Evolutionary conservation across 2,329 filamentous ascomycete genomes (phyloP).

Genomic region (Xylariales sp.): DNA sequence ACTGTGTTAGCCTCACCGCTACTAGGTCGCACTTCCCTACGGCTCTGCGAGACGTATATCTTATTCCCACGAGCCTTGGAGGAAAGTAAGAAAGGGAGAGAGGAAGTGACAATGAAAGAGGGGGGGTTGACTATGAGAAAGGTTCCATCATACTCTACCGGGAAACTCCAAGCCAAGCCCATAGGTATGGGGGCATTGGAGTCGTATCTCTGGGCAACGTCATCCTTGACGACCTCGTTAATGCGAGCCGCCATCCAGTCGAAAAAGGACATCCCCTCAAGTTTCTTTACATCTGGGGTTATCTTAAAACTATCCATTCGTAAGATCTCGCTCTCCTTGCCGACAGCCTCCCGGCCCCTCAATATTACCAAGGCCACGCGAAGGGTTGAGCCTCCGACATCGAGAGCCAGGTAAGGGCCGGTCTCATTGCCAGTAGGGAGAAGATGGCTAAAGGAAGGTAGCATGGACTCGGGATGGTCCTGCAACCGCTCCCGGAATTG

Average conservation of each 20-base stretch:
- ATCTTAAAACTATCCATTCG: constrained; percentile 54
- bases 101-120: too few species aligned
- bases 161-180: constrained; percentile 66
- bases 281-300: constrained; percentile 46
- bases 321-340: constrained; percentile 45
- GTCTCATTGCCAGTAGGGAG: constrained; percentile 56
- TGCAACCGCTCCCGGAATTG: constrained; percentile 52
- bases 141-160: constrained; percentile 60
- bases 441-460: constrained; percentile 62
- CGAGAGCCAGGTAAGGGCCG: constrained; percentile 58
- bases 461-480: constrained; percentile 54
- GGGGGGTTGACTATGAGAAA: too few species aligned
- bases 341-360: constrained; percentile 36
- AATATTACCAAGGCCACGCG: constrained; percentile 61
- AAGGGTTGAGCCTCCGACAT: constrained; percentile 67
- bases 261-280: constrained; percentile 59
- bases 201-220: constrained; percentile 30
- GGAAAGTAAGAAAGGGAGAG: too few species aligned
- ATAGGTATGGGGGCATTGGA: constrained; percentile 46
- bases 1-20: too few species aligned
- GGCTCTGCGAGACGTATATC: too few species aligned
- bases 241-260: constrained; percentile 64
- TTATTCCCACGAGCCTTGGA: too few species aligned
- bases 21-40: too few species aligned
- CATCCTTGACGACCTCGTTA: constrained; percentile 47